These are phyloP conservation scores for Suhomyces terraborum DNA, from an alignment of 1,139 yeast species.

Conservation along the genomic window DNA sequence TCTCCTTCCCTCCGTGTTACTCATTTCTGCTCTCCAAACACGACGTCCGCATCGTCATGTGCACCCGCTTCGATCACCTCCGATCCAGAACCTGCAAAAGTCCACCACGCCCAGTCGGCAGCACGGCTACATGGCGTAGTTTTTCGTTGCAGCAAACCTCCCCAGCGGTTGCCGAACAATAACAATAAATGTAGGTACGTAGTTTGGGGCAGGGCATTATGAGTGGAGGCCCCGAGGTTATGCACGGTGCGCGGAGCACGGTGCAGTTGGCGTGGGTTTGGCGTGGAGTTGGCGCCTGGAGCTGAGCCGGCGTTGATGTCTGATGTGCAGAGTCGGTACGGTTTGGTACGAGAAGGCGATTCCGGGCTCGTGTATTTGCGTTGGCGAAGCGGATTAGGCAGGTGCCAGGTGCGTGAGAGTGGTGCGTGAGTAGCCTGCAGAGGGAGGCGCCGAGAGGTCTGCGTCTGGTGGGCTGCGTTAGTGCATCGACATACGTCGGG, in stretches of 20 bases:
- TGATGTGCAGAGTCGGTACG: no score
- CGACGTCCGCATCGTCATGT: slow-evolving; percentile 3
- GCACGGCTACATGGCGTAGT: slow-evolving; percentile 1
- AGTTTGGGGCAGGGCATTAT: neutral
- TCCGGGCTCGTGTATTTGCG: slow-evolving; percentile 5
- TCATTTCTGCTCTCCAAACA: no score
- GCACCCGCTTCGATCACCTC: no score
- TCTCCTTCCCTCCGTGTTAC: no score
- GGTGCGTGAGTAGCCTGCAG: neutral
- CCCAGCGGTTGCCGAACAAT: slow-evolving; percentile 3
- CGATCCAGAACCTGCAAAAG: neutral
- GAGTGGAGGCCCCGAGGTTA: no score
- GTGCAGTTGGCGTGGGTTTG: no score
- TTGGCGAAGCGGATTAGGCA: slow-evolving; percentile 4
- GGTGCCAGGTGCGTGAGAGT: slow-evolving; percentile 1
- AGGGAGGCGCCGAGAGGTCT: no score
- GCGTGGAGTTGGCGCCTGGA: no score
- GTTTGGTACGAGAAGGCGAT: no score
- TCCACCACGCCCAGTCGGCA: neutral
- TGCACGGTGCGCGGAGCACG: no score
- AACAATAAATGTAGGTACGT: slow-evolving; percentile 6
- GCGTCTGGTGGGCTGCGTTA: neutral
- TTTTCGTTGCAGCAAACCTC: slow-evolving; percentile 5
- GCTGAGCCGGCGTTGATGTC: no score
- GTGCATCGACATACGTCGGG: no score